These are phyloP conservation scores for Teunomyces cretensis DNA, from an alignment of 805 yeast species.

Conservation along the genomic window DNA sequence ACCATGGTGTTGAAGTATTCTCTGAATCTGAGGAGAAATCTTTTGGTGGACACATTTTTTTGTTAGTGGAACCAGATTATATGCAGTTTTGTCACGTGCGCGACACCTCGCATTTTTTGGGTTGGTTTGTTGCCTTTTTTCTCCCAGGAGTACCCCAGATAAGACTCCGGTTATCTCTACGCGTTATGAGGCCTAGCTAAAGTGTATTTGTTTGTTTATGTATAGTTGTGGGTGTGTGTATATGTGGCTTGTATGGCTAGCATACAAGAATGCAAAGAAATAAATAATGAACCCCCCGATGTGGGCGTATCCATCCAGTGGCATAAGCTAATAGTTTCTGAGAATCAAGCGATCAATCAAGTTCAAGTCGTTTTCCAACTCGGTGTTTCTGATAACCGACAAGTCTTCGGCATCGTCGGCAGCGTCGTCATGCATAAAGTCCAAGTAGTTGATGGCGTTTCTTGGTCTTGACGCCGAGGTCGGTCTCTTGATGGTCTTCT, in stretches of 20 bases:
- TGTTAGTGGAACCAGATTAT: background rate
- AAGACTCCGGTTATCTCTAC: background rate
- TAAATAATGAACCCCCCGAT: too few relatives aligned
- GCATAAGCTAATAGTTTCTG: background rate
- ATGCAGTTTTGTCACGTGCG: background rate
- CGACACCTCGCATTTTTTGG: background rate
- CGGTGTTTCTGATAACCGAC: background rate
- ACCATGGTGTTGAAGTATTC: constrained; percentile 28
- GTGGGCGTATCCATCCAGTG: background rate
- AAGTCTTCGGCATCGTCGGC: constrained; percentile 3
- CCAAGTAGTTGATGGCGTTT: constrained; percentile 1
- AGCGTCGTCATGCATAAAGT: constrained; percentile 1
- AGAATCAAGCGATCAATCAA: constrained; percentile 11
- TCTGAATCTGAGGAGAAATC: background rate
- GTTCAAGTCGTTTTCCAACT: constrained; percentile 13
- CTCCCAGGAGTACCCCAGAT: background rate
- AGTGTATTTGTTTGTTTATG: too few relatives aligned
- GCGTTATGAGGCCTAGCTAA: background rate
- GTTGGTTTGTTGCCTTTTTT: too few relatives aligned
- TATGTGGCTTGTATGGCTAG: constrained; percentile 1
- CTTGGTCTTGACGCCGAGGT: background rate
- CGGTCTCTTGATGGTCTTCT: background rate
- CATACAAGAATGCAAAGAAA: background rate
- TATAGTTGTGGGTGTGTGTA: background rate
- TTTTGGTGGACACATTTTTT: background rate